Percentiles rank a stretch among this genome's conserved stretches.
Conservation (phyloP, 805 yeast genomes). For the Ogataea glucozyma region DNA sequence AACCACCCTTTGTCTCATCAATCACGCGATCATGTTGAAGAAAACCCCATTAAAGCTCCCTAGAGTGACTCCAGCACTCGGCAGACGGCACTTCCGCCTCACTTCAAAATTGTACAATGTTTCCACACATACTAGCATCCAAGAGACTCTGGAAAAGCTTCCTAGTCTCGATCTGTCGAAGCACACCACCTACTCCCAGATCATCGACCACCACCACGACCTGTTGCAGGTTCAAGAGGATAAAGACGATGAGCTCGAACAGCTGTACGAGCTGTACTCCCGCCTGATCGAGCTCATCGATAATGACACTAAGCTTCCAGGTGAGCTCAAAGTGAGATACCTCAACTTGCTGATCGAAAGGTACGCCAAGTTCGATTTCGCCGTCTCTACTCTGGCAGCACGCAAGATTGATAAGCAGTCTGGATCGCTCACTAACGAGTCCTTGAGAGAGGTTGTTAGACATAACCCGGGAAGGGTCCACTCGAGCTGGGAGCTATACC, state of each 20-base stretch:
- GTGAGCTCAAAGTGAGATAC: slow-evolving; percentile 19
- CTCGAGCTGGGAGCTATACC: slow-evolving; percentile 36
- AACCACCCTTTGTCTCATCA: no score
- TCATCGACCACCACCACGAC: slow-evolving; percentile 4
- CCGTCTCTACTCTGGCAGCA: slow-evolving; percentile 25
- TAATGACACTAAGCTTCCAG: slow-evolving; percentile 9
- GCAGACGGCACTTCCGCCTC: not conserved
- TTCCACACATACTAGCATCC: not conserved
- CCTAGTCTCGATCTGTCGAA: not conserved
- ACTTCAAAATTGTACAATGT: not conserved
- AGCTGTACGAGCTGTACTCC: slow-evolving; percentile 2
- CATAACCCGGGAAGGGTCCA: slow-evolving; percentile 40
- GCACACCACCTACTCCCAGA: not conserved
- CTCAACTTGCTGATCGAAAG: slow-evolving; percentile 28
- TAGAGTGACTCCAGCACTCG: not conserved
- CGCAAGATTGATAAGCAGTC: slow-evolving; percentile 7
- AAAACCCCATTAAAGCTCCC: not conserved
- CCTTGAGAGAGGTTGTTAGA: slow-evolving; percentile 30
- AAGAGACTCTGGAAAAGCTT: slow-evolving; percentile 2
- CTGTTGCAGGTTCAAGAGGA: not conserved
- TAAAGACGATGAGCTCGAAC: not conserved
- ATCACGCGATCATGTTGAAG: no score
- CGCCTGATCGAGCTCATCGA: slow-evolving; percentile 1
- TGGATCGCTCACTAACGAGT: slow-evolving; percentile 11
- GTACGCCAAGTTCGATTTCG: slow-evolving; percentile 30